Base-by-base conservation (phyloP, 495 filamentous ascomycete species). In the Penicillium canescens region DNA sequence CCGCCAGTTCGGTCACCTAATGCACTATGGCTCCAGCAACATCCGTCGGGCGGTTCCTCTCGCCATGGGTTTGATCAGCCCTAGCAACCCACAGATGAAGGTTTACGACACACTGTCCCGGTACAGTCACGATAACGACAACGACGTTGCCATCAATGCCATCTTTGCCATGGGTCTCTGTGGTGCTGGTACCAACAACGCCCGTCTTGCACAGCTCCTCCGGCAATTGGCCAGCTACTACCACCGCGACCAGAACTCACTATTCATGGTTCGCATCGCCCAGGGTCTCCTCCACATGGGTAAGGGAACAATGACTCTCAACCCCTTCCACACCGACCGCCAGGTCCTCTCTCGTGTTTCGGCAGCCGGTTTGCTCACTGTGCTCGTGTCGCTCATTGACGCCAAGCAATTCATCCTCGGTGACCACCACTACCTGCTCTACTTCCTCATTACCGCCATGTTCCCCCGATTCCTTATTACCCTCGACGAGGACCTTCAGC, bases 61-160 rank as follows among this genome's bases (percentile, higher is more conserved):
- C n/a, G 94, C 94, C 16, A 95, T 99, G 92, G 94, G 90, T 61
- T 80, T 99, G 46, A 84, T 99, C 63, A 94, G 89, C 73, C 92
- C 94, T 23, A 95, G 91, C 76, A 99, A 98, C 75, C 94, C 94
- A 7, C 95, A 98, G 68, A 99, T 99, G 93, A 99, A 98, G 78
- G 88, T 99, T 33, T 99, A 99, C 74, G 94, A 99, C 67, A 98
- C 94, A 0, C 74, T 99, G 18, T 98, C 95, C n/a, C 81, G 94
- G 56, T 99, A 99, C 76, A 93, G 87, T 57, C 94, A 99, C 80
- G 94, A 99, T 75, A 99, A 95, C 60, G 94, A 99, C 78, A 96
- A 94, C 66, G 94, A 99, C 61, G 94, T 99, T 35, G 94, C 94
- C 24, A 85, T 99, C 68, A 99, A 96, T 63, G 92, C 94, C 67